These are phyloP conservation scores for Neonectria magnoliae DNA, from an alignment of 2,329 filamentous ascomycete species.

Conservation along the genomic window DNA sequence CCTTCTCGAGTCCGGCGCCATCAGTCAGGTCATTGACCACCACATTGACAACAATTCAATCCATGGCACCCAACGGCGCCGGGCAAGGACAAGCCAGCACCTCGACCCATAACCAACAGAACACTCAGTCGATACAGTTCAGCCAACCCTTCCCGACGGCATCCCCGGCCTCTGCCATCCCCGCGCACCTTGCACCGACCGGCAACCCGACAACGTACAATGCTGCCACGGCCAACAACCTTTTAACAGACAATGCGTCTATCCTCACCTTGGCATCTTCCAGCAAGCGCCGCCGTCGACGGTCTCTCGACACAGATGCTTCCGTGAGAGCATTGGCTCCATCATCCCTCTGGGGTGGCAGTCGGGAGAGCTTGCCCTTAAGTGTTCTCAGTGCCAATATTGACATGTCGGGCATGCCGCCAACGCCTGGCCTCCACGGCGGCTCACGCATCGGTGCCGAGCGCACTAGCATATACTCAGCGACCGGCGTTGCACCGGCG, in stretches of 20 bases:
- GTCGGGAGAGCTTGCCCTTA: conserved; percentile 80
- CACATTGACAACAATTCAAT: conserved; percentile 87
- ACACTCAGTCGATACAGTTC: conserved; percentile 67
- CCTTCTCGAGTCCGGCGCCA: conserved; percentile 84
- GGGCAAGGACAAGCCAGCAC: conserved; percentile 47
- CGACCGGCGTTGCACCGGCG: conserved; percentile 73
- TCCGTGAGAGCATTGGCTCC: conserved; percentile 87
- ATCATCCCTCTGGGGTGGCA: conserved; percentile 83
- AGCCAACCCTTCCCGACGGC: conserved; percentile 71
- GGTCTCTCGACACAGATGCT: conserved; percentile 86
- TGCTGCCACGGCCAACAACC: conserved; percentile 82
- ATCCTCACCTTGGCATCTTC: conserved; percentile 87
- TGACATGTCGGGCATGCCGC: conserved; percentile 58
- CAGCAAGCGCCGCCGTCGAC: conserved; percentile 78
- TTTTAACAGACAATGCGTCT: conserved; percentile 85
- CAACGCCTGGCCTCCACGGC: conserved; percentile 64
- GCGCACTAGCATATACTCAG: conserved; percentile 84
- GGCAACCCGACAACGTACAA: conserved; percentile 76
- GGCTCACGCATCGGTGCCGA: conserved; percentile 62
- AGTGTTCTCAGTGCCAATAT: conserved; percentile 80
- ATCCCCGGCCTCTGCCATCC: conserved; percentile 77
- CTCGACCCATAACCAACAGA: conserved; percentile 49
- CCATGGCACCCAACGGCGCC: conserved; percentile 67
- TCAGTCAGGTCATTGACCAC: conserved; percentile 84
- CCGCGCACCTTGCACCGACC: conserved; percentile 70